Conservation (phyloP, 331 rosid species). For the Erythrophleum ivorense region DNA sequence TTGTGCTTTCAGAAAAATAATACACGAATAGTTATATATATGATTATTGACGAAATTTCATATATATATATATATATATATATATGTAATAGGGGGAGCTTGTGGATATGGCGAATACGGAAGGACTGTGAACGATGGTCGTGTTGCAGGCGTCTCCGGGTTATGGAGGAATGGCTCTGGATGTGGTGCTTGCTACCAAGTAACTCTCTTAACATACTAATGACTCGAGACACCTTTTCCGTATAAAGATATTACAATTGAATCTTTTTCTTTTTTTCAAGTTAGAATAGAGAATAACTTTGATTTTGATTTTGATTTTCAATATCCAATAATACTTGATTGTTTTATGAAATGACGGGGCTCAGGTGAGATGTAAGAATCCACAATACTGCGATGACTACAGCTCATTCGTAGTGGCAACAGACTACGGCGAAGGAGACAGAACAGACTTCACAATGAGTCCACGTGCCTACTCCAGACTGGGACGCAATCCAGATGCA, state of each 20-base stretch:
- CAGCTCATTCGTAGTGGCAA: constrained; percentile 74
- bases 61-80: neutral
- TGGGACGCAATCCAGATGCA: constrained; percentile 55
- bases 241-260: too few relatives aligned
- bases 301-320: too few relatives aligned
- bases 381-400: constrained; percentile 56
- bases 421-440: constrained; percentile 90
- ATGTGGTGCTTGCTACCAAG: constrained; percentile 94
- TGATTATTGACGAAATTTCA: neutral
- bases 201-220: constrained; percentile 13
- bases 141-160: constrained; percentile 78
- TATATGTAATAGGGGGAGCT: constrained; percentile 69
- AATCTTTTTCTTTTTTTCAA: too few relatives aligned
- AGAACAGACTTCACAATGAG: constrained; percentile 78
- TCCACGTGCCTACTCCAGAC: constrained; percentile 59
- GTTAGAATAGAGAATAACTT: too few relatives aligned
- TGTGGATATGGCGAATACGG: constrained; percentile 90
- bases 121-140: constrained; percentile 73
- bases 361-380: constrained; percentile 78
- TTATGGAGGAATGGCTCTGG: constrained; percentile 80
- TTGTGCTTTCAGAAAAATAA: too few relatives aligned
- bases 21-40: too few relatives aligned
- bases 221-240: too few relatives aligned
- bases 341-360: neutral
- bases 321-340: neutral